phyloP scores from a whole-genome alignment of 2,329 filamentous ascomycete genomes.

The Cytospora schulzeri region DNA sequence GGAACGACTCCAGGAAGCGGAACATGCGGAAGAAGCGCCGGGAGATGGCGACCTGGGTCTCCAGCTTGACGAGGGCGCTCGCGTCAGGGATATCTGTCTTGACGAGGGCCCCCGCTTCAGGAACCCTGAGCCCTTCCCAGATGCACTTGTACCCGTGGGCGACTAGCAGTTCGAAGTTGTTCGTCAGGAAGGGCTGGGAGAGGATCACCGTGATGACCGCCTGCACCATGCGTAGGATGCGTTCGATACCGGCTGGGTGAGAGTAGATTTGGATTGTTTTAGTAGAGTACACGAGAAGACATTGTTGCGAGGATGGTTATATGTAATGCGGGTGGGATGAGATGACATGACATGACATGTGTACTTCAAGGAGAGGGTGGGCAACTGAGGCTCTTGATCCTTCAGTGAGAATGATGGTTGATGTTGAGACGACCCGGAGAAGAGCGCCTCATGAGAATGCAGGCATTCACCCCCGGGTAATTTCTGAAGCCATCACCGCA shows the following conservation, averaged over 20 bases:
- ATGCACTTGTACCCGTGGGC: conserved; percentile 15
- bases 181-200: conserved; percentile 17
- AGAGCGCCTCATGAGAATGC: background rate
- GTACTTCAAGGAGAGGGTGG: no score
- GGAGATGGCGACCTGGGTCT: conserved; percentile 31
- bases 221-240: conserved; percentile 25
- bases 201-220: conserved; percentile 23
- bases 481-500: no score
- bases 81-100: no score
- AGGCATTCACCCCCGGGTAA: background rate
- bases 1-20: conserved; percentile 65
- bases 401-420: background rate
- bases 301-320: background rate
- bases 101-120: conserved; percentile 4
- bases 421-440: no score
- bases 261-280: background rate
- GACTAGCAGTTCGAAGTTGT: conserved; percentile 14
- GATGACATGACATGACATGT: no score
- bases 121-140: conserved; percentile 17
- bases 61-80: no score
- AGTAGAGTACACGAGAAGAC: background rate
- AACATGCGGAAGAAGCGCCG: conserved; percentile 70
- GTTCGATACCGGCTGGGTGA: conserved; percentile 23
- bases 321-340: no score
- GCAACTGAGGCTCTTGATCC: background rate